Conservation (phyloP, 805 yeast genomes). For the Wickerhamiella occidentalis region DNA sequence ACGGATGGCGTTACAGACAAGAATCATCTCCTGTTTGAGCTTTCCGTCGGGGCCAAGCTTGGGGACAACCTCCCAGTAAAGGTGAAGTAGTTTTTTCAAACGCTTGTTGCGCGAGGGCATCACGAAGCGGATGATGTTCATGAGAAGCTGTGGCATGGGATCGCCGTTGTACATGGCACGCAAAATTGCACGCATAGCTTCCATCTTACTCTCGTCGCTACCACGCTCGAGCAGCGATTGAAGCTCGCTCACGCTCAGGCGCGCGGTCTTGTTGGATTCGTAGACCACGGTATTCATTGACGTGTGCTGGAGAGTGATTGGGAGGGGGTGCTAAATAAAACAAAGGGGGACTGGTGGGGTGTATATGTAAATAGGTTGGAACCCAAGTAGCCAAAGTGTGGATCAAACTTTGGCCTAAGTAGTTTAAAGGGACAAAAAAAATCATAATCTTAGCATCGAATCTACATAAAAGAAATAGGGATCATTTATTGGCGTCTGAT, state of each 20-base stretch:
- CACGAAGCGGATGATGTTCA: conserved; percentile 93
- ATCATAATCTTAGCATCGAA: too few relatives aligned
- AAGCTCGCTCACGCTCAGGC: conserved; percentile 53
- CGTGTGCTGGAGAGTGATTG: conserved; percentile 1
- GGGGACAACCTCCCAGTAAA: conserved; percentile 97
- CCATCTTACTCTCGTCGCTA: conserved; percentile 73
- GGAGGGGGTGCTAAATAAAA: background rate
- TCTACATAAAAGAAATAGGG: too few relatives aligned
- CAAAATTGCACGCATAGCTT: conserved; percentile 79
- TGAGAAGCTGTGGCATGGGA: conserved; percentile 79
- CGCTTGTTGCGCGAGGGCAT: conserved; percentile 92
- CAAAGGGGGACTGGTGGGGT: background rate
- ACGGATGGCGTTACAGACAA: conserved; percentile 95
- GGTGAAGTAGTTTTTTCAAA: conserved; percentile 81
- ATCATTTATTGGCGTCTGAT: conserved; percentile 27
- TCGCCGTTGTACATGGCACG: conserved; percentile 85
- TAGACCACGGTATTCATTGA: conserved; percentile 12
- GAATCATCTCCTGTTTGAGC: conserved; percentile 95
- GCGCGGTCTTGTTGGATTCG: conserved; percentile 13
- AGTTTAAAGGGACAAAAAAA: too few relatives aligned
- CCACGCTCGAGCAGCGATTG: conserved; percentile 74
- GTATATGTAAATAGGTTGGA: too few relatives aligned
- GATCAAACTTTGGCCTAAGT: too few relatives aligned
- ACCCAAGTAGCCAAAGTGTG: too few relatives aligned
- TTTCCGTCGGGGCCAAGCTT: conserved; percentile 80